These are phyloP conservation scores for Jatropha curcas DNA, from an alignment of 345 rosid species.

Conservation along the genomic window DNA sequence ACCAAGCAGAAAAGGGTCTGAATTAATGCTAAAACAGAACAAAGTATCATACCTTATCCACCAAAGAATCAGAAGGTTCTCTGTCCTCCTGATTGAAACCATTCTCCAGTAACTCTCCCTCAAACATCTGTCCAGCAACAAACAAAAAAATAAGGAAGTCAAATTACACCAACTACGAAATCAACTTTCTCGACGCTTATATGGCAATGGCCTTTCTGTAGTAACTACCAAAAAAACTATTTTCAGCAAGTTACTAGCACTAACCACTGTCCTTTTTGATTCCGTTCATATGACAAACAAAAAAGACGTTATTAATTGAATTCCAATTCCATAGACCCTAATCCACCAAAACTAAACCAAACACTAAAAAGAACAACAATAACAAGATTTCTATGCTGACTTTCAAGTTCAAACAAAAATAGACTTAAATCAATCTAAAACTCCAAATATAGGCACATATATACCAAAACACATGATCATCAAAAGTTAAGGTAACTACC, in stretches of 20 bases:
- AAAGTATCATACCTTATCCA: slow-evolving; percentile 36
- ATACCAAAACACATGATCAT: no score
- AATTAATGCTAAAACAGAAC: neutral
- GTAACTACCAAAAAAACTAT: neutral
- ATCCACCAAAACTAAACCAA: slow-evolving; percentile 9
- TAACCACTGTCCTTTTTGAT: neutral
- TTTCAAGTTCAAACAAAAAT: neutral
- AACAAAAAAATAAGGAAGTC: slow-evolving; percentile 10
- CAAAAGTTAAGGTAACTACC: neutral
- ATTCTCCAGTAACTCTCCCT: slow-evolving; percentile 27
- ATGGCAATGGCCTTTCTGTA: no score
- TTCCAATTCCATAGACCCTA: neutral
- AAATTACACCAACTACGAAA: no score
- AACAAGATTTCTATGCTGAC: neutral
- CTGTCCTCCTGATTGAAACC: slow-evolving; percentile 36
- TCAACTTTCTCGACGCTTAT: no score
- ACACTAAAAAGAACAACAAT: neutral
- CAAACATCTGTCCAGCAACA: slow-evolving; percentile 42
- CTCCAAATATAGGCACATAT: no score
- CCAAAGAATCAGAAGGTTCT: slow-evolving; percentile 23
- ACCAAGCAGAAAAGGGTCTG: neutral
- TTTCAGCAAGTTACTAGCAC: neutral
- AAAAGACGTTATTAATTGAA: slow-evolving; percentile 3
- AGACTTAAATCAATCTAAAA: neutral
- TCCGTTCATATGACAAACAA: neutral